Base-by-base conservation (phyloP, 495 filamentous ascomycete genomes). In the Neurospora sp. region DNA sequence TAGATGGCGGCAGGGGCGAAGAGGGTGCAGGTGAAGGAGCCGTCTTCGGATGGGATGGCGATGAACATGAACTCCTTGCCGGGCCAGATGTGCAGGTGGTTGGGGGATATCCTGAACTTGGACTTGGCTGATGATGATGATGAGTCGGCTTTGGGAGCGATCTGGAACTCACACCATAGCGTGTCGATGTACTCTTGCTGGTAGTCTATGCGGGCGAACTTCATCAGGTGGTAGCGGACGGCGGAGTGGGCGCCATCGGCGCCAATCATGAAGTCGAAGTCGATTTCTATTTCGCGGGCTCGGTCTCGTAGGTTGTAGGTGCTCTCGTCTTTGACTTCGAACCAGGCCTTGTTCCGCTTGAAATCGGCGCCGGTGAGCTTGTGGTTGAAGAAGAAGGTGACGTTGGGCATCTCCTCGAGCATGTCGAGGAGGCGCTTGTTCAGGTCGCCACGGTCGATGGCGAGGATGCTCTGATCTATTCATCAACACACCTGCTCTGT, bases 21-120 rank as follows among this genome's bases (percentile, higher is more conserved):
- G 14, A 99, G 84, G 0, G 96, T 99, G 82, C 94, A 97, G 0
- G 95, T 98, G 78, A 99, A 99, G 1, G 93, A 92, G 73, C 92
- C 92, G 80, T 98, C 94, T 86, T 90, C 84, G 70, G 90, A 93
- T 0, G 96, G 95, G 37, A 99, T 92, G 23, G 96, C 96, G 77
- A 99, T 98, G 82, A 99, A 99, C 96, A 99, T 98, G 79, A 93
- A 92, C 14, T 93, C 88, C 75, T 89, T 89, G 31, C 91, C 93
- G 1, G 96, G 96, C 96, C 96, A 99, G 82, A 99, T 99, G 80
- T 99, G 96, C 2, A 99, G 87, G 77, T 98, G 93, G 79, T 97
- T 92, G 18, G 93, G 93, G 0, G 92, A 93, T 72, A 98, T 92
- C 39, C 84, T 84, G 79, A 94, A 99, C 74, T 84, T 87, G 38